Conservation (phyloP, 192 early-diverging fungal species). For the Backusella westeae region DNA sequence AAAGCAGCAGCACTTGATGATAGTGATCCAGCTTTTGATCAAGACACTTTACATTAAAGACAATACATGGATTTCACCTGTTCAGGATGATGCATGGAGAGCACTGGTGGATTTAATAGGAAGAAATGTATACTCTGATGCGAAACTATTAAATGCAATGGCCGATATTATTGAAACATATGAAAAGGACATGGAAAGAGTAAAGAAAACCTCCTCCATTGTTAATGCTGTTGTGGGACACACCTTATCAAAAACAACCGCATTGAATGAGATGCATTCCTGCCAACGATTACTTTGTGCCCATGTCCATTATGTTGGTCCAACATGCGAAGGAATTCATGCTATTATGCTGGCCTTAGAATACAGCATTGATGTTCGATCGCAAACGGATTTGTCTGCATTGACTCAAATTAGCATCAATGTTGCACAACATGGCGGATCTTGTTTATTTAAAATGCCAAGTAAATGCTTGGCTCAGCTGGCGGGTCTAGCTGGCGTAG, state of each 20-base stretch:
- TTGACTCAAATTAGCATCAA: background rate
- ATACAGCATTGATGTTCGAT: slow-evolving; percentile 14
- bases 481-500: slow-evolving; percentile 18
- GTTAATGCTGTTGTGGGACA: too few relatives aligned
- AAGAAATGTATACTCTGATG: background rate
- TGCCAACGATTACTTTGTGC: too few relatives aligned
- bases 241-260: too few relatives aligned
- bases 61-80: background rate
- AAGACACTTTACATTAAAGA: background rate
- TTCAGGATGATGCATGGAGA: background rate
- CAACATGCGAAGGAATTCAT: background rate
- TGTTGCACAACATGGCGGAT: background rate
- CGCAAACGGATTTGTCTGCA: slow-evolving; percentile 14
- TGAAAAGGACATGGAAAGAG: too few relatives aligned
- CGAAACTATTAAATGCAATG: background rate
- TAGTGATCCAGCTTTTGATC: background rate
- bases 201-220: too few relatives aligned
- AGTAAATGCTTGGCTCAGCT: background rate
- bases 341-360: background rate
- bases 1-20: background rate
- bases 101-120: background rate
- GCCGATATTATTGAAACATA: too few relatives aligned
- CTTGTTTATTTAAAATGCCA: background rate
- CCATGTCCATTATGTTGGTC: too few relatives aligned
- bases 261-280: too few relatives aligned